Evolutionary conservation across 495 filamentous ascomycete genomes (phyloP).

Genomic region (Rostrohypoxylon terebratum): DNA sequence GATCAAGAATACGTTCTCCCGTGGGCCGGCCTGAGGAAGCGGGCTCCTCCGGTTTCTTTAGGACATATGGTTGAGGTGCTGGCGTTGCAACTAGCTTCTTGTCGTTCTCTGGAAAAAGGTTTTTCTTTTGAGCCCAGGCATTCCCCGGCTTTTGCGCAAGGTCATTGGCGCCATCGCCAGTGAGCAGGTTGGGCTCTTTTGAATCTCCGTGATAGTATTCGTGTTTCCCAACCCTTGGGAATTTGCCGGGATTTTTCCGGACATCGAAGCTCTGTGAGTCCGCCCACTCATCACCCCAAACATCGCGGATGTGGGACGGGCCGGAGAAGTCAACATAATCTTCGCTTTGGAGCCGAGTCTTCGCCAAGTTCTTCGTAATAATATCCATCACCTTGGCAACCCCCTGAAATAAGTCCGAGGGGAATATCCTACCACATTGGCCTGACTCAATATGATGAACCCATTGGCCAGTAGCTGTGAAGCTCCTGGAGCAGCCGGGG

Average conservation of each 20-base stretch:
- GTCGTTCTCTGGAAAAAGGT: constrained; percentile 35
- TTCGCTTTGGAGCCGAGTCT: not conserved
- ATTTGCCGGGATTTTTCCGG: not conserved
- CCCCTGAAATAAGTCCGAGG: constrained; percentile 33
- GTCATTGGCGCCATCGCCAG: constrained; percentile 2
- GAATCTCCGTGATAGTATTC: constrained; percentile 10
- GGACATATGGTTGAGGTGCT: constrained; percentile 18
- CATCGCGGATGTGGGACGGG: constrained; percentile 24
- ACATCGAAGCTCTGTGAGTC: constrained; percentile 15
- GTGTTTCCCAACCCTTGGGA: constrained; percentile 19
- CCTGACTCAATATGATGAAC: constrained; percentile 48
- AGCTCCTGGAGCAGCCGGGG: constrained; percentile 48
- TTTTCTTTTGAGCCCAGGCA: constrained; percentile 38
- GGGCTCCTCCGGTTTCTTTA: constrained; percentile 13
- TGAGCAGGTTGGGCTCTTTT: constrained; percentile 25
- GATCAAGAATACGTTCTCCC: constrained; percentile 44
- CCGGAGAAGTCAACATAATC: constrained; percentile 12
- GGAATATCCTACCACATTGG: constrained; percentile 38
- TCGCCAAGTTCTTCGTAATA: constrained; percentile 29
- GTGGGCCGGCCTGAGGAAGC: constrained; percentile 1
- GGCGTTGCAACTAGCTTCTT: not conserved
- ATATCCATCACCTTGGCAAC: constrained; percentile 15
- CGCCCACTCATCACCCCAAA: constrained; percentile 27
- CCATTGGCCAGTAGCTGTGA: constrained; percentile 33
- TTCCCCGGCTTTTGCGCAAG: constrained; percentile 23